Percentiles rank a stretch among this genome's conserved stretches.
Evolutionary conservation across 352 stramenopile species (phyloP).

Genomic region (Phytopythium cucurbitacearum): DNA sequence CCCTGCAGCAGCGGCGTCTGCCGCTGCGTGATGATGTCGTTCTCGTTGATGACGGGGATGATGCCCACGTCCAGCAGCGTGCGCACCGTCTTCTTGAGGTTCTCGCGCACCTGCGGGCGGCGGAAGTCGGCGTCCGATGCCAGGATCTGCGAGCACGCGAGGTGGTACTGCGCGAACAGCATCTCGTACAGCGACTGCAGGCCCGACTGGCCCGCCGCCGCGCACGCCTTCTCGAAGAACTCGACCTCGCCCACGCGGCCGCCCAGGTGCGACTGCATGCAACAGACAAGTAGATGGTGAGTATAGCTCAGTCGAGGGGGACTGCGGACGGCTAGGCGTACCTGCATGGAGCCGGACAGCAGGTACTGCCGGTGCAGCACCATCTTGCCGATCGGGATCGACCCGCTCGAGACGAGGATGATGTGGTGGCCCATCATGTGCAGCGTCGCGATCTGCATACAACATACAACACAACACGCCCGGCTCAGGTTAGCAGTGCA

Average conservation of each 20-base stretch:
- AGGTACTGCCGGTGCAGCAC: conserved; percentile 78
- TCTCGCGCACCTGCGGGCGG: conserved; percentile 51
- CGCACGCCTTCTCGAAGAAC: conserved; percentile 74
- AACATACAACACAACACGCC: neutral
- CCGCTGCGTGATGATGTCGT: conserved; percentile 75
- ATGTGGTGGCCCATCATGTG: conserved; percentile 82
- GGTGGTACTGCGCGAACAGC: conserved; percentile 82
- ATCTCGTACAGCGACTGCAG: conserved; percentile 86
- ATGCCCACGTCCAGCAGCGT: conserved; percentile 77
- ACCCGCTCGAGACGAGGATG: conserved; percentile 81
- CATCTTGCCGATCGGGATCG: conserved; percentile 76
- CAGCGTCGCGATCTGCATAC: conserved; percentile 53
- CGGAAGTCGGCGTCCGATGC: conserved; percentile 78
- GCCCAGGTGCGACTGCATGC: conserved; percentile 56
- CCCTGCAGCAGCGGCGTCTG: conserved; percentile 53
- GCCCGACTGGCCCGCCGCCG: conserved; percentile 65
- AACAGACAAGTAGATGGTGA: neutral
- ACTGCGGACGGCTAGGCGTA: neutral
- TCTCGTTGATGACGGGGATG: conserved; percentile 86
- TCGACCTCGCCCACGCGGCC: conserved; percentile 46
- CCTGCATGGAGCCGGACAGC: conserved; percentile 71
- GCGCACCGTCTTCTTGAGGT: conserved; percentile 58
- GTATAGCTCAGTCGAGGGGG: neutral
- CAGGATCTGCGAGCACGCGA: conserved; percentile 79
- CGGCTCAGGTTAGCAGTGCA: neutral